These are phyloP conservation scores for Fusarium coffeatum DNA, from an alignment of 2,329 filamentous ascomycete species.

Conservation along the genomic window DNA sequence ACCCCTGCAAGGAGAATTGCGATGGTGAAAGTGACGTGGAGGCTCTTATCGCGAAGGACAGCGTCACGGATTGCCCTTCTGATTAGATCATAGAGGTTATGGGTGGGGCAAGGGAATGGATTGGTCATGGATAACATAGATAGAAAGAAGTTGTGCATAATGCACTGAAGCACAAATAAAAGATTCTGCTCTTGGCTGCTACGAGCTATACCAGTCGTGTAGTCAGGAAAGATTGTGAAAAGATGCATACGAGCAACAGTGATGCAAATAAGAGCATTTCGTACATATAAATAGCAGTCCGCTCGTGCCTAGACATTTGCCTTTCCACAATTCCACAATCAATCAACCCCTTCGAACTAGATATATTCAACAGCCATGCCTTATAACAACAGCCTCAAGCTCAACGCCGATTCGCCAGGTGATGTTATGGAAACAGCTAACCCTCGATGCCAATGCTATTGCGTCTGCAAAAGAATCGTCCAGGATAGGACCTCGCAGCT, in stretches of 20 bases:
- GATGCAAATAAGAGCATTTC: background rate
- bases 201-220: background rate
- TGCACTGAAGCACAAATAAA: background rate
- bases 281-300: background rate
- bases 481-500: background rate
- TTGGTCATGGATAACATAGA: background rate
- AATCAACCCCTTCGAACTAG: background rate
- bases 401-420: fast-evolving
- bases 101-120: background rate
- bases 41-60: background rate
- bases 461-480: background rate
- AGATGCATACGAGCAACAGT: background rate
- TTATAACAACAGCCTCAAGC: background rate
- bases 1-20: no score
- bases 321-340: background rate
- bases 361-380: background rate
- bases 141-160: background rate
- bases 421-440: background rate
- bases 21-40: background rate
- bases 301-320: background rate
- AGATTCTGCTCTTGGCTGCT: background rate
- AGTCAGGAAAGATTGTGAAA: background rate
- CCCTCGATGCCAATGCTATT: background rate
- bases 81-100: background rate
- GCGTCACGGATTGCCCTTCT: background rate